Conservation (phyloP, 2,329 filamentous ascomycete genomes). For the Leptographium wingfieldii region DNA sequence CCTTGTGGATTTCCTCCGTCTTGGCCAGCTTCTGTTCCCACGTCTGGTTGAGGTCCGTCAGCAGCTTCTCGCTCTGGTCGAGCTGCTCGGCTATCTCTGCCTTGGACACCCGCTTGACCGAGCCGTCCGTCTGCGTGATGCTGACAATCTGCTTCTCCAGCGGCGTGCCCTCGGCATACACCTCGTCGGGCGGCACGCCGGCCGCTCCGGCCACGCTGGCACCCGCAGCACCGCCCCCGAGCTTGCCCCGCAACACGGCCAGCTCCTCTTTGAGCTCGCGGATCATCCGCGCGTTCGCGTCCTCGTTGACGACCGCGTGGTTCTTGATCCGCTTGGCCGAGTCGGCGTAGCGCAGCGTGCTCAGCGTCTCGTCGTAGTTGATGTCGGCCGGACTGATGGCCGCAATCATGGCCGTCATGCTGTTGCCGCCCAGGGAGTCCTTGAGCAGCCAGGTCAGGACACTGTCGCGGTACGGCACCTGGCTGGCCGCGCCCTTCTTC, state of each 20-base stretch:
- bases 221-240: conserved; percentile 47
- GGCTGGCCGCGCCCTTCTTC: conserved; percentile 52
- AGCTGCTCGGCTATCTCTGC: conserved; percentile 96
- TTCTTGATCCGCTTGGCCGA: conserved; percentile 99
- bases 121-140: conserved; percentile 75
- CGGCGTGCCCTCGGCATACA: conserved; percentile 86
- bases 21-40: conserved; percentile 96
- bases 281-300: conserved; percentile 98
- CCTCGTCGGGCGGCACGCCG: conserved; percentile 53
- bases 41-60: conserved; percentile 92
- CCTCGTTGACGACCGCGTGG: conserved; percentile 96
- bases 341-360: conserved; percentile 90
- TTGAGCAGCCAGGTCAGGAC: conserved; percentile 94
- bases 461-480: conserved; percentile 95
- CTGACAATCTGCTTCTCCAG: conserved; percentile 93
- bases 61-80: conserved; percentile 89
- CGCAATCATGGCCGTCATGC: conserved; percentile 99
- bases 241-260: conserved; percentile 71
- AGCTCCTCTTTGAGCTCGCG: conserved; percentile 94
- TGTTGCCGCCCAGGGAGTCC: conserved; percentile 94
- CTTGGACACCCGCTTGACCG: conserved; percentile 90
- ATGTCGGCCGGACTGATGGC: conserved; percentile 97
- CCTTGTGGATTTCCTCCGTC: conserved; percentile 95
- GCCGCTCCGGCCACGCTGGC: conserved; percentile 28
- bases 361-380: conserved; percentile 96